Base-by-base conservation (phyloP, 75 land plant genomes). In the Selaginella tamariscina region DNA sequence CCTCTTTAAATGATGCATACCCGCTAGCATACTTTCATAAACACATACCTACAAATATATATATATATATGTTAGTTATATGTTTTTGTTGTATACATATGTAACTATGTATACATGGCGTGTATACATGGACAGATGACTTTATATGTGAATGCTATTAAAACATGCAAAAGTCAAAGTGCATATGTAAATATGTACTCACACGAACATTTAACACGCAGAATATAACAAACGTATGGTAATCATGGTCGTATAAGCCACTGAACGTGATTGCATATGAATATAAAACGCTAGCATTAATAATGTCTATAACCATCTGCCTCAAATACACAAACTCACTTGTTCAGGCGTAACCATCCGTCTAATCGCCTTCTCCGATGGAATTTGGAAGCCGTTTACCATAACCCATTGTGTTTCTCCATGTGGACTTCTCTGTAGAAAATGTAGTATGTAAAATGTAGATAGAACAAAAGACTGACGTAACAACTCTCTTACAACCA, bases 11-110 rank as follows among this genome's bases (percentile, higher is more conserved):
- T 59, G 62, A 59, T 59, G 62, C n/a, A 8, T 2, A 2, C 62
- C 62, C 8, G 62, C 62, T 59, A 9, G 62, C 62, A 59, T 59
- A 59, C 62, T 59, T 59, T 59, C 62, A 59, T 59, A 59, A 27
- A 9, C 2, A 23, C 62, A 59, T 26, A 59, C 62, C 62, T 59
- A 5, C n/a, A 8, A 27, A 59, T 8, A 15, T 5, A 5, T 5
- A 39, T 5, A 39, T 39, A 5, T 15, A 39, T 5, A 39, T 39
- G 15, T 39, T 39, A 5, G 49, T 15, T 39, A 39, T 15, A 5
- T 39, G 15, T 5, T 39, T 5, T 39, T 39, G 49, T 39, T 39
- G 15, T 5, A 15, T 5, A 39, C 5, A 15, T 5, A 39, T 39
- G 11, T 39, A 5, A 15, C n/a, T n/a, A n/a, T n/a, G n/a, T n/a